A percentile compares a stretch with the other conserved stretches of the same genome.
Conservation (phyloP, 306 rosid genomes). For the Fagus crenata region DNA sequence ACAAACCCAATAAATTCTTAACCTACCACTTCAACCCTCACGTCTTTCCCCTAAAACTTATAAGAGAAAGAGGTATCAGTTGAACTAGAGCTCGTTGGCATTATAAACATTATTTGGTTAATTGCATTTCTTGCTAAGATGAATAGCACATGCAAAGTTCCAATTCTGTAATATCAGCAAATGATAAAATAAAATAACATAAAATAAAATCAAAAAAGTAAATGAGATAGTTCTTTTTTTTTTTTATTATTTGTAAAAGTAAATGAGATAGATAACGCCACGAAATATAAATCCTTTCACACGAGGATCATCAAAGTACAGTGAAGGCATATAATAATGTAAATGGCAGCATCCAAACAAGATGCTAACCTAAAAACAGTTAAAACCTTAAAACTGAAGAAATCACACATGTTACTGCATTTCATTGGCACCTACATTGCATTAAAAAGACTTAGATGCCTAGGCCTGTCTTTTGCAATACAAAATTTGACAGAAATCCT, state of each 20-base stretch:
- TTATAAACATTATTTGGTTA: too few relatives aligned
- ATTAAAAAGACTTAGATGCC: conserved; percentile 32
- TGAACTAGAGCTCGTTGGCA: too few relatives aligned
- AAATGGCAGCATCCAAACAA: conserved; percentile 17
- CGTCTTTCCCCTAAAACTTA: too few relatives aligned
- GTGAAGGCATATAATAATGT: not conserved
- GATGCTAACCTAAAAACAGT: conserved; percentile 4
- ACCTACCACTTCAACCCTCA: too few relatives aligned
- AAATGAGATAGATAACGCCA: not conserved
- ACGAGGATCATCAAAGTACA: conserved; percentile 18
- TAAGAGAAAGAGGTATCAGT: too few relatives aligned
- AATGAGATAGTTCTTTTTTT: too few relatives aligned
- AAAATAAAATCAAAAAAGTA: not conserved
- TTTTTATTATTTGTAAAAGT: too few relatives aligned
- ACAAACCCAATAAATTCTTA: too few relatives aligned
- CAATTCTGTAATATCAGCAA: too few relatives aligned
- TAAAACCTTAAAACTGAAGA: conserved; percentile 18
- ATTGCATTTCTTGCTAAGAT: too few relatives aligned
- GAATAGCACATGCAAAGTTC: too few relatives aligned
- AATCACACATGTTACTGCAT: conserved; percentile 33
- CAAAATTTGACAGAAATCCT: conserved; percentile 23
- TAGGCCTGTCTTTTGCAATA: conserved; percentile 23
- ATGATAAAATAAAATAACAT: too few relatives aligned
- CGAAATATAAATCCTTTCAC: conserved; percentile 17
- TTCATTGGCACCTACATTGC: conserved; percentile 22